A percentile compares a stretch with the other conserved stretches of the same genome.
phyloP scores from a whole-genome alignment of 768 basidiomycete species.

The Suillus discolor region DNA sequence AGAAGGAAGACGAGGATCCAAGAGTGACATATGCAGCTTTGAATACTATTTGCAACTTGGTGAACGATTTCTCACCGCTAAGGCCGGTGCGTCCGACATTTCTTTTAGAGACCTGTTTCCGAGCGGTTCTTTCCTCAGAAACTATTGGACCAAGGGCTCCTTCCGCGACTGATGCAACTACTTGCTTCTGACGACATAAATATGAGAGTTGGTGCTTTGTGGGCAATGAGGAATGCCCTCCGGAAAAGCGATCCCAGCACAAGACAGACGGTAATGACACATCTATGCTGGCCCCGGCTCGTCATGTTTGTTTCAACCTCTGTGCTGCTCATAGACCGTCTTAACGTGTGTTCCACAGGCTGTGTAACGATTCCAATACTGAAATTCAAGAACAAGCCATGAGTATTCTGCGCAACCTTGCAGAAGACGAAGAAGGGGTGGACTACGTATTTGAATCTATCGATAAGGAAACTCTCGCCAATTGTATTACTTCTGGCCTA shows the following conservation, averaged over 20 bases:
- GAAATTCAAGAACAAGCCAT: slow-evolving; percentile 73
- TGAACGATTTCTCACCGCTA: slow-evolving; percentile 85
- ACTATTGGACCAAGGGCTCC: slow-evolving; percentile 66
- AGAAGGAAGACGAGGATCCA: slow-evolving; percentile 61
- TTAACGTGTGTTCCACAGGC: slow-evolving; percentile 36
- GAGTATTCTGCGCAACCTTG: slow-evolving; percentile 66
- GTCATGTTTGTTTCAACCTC: slow-evolving; percentile 44
- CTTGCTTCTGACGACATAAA: slow-evolving; percentile 54
- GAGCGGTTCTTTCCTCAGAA: slow-evolving; percentile 34
- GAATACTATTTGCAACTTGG: slow-evolving; percentile 80
- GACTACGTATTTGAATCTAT: slow-evolving; percentile 60
- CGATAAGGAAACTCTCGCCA: slow-evolving; percentile 46
- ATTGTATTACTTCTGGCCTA: slow-evolving; percentile 49
- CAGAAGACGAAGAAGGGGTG: slow-evolving; percentile 66
- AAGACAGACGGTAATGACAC: slow-evolving; percentile 68
- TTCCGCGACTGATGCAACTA: slow-evolving; percentile 65
- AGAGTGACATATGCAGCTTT: slow-evolving; percentile 73
- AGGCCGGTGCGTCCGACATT: slow-evolving; percentile 51
- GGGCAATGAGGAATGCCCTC: slow-evolving; percentile 86
- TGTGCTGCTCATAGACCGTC: neutral
- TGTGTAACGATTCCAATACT: slow-evolving; percentile 53
- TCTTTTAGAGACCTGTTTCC: neutral
- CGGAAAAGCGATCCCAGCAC: slow-evolving; percentile 60
- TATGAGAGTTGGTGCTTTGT: slow-evolving; percentile 72
- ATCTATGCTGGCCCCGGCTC: slow-evolving; percentile 67